Base-by-base conservation (phyloP, 768 basidiomycete species). In the Termitomyces sp. region DNA sequence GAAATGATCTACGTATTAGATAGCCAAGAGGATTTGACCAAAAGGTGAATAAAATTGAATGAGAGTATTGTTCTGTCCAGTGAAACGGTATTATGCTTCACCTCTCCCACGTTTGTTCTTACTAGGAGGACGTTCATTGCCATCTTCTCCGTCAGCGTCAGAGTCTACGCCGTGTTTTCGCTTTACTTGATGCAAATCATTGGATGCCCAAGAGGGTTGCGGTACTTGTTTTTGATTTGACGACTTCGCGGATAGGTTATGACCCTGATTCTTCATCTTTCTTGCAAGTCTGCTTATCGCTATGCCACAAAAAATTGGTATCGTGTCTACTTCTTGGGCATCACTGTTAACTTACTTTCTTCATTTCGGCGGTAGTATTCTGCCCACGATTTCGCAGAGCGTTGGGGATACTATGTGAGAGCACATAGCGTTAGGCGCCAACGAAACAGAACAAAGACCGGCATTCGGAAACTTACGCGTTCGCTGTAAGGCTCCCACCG, bases 321-420 rank as follows among this genome's bases (percentile, higher is more conserved):
- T 28, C 5, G 23, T 37, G 23, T 25, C 16, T 32, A 17, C 10
- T 3, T 46, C 8, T 28, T 4, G 16, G 1, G 19, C 8, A 34
- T 35, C 37, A n/a, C 21, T 23, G 6, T 21, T 19, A n/a, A 60
- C 68, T 19, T 70, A 85, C 86, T 69, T 56, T 65, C 48, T 66
- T 83, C 79, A 58, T 83, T 70, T 56, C 71, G 73, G 30, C 83
- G 75, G 62, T 81, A 85, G 60, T 78, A 82, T 64, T 86, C 83
- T 19, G 71, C 75, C 86, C 86, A 88, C 7, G 84, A 75, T 62
- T 80, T 84, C 3, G 67, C 65, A 35, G 81, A 73, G 58, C 86
- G 74, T 63, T 79, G 79, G 23, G 79, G 73, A 64, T 79, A 75
- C 86, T 88, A 44, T n/a, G 43, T 50, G 52, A 44, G 34, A 34